Evolutionary conservation across 192 early-diverging fungal genomes (phyloP).

Genomic region (Coemansia sp.): DNA sequence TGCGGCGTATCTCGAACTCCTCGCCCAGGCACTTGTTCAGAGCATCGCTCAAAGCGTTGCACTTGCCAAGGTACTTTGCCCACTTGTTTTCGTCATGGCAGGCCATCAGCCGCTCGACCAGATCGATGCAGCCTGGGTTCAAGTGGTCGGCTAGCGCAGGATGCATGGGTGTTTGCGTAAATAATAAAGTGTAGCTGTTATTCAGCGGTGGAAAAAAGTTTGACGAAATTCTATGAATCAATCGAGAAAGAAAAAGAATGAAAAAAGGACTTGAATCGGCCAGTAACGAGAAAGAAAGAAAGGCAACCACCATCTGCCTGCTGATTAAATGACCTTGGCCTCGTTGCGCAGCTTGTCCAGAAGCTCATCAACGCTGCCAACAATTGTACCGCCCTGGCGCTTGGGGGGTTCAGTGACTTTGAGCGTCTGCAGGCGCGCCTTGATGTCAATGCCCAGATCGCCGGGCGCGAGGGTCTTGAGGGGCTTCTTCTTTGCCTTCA

Average conservation of each 20-base stretch:
- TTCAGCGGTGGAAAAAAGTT: background rate
- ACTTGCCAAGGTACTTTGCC: slow-evolving; percentile 54
- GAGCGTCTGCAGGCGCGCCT: slow-evolving; percentile 79
- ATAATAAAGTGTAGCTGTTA: background rate
- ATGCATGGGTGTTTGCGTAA: slow-evolving; percentile 28
- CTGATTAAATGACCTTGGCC: slow-evolving; percentile 66
- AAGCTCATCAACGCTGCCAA: slow-evolving; percentile 91
- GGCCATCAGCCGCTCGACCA: slow-evolving; percentile 38
- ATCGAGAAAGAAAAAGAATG: background rate
- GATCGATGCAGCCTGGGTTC: slow-evolving; percentile 51
- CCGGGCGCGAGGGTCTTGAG: slow-evolving; percentile 72
- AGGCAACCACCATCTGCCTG: too few relatives aligned
- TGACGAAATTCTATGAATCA: background rate
- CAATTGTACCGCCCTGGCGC: slow-evolving; percentile 88
- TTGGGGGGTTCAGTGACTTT: slow-evolving; percentile 91
- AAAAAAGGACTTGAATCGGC: background rate
- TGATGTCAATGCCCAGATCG: slow-evolving; percentile 84
- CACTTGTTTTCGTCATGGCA: slow-evolving; percentile 47
- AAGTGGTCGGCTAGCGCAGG: slow-evolving; percentile 51
- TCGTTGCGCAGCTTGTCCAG: slow-evolving; percentile 86
- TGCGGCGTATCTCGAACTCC: slow-evolving; percentile 50
- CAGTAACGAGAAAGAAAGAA: too few relatives aligned
- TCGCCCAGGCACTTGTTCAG: slow-evolving; percentile 45
- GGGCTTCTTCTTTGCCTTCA: slow-evolving; percentile 99
- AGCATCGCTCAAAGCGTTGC: slow-evolving; percentile 55